phyloP scores from a whole-genome alignment of 129 eudicot species.

The Escallonia herrerae region DNA sequence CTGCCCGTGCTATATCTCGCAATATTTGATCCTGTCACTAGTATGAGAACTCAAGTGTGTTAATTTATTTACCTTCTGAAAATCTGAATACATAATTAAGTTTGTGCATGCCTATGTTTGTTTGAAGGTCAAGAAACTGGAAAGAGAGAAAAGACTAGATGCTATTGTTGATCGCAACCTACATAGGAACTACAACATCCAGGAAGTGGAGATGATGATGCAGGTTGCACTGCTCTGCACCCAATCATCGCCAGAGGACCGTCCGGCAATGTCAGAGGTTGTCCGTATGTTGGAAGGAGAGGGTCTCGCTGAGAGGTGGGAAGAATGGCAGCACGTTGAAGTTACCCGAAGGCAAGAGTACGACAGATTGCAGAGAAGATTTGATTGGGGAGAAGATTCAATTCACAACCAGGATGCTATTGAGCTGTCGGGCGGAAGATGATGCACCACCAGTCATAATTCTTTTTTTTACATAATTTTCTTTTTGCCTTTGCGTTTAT shows the following conservation, averaged over 20 bases:
- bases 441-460: constrained; percentile 2
- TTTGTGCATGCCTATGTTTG: neutral
- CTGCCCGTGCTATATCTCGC: no score
- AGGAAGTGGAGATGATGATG: constrained; percentile 93
- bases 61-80: no score
- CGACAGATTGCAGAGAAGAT: constrained; percentile 83
- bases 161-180: constrained; percentile 73
- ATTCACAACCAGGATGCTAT: constrained; percentile 67
- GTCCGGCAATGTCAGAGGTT: constrained; percentile 95
- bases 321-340: constrained; percentile 91
- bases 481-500: neutral
- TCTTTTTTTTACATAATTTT: no score
- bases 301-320: constrained; percentile 98
- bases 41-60: neutral
- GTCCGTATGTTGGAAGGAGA: constrained; percentile 97
- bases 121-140: constrained; percentile 76
- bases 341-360: constrained; percentile 75
- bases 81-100: no score
- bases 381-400: constrained; percentile 90
- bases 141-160: constrained; percentile 69
- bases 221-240: constrained; percentile 90
- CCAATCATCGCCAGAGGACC: constrained; percentile 84
- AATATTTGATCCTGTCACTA: no score
- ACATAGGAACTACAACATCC: constrained; percentile 33
- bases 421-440: constrained; percentile 96